A percentile compares a stretch with the other conserved stretches of the same genome.
Conservation (phyloP, 768 basidiomycete species). For the Pulveroboletus sp. region DNA sequence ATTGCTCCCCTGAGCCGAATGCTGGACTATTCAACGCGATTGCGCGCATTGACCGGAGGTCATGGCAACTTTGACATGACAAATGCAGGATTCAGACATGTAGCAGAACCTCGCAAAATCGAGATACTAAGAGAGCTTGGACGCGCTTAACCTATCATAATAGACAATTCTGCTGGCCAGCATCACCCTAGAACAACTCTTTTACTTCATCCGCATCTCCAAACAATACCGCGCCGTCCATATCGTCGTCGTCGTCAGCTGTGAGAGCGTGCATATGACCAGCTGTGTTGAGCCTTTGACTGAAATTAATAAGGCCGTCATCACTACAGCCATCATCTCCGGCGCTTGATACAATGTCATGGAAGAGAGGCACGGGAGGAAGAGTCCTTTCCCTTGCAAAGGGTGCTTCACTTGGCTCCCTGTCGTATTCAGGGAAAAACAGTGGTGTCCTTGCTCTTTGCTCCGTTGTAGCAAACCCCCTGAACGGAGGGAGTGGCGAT, state of each 20-base stretch:
- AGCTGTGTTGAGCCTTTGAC: conserved; percentile 60
- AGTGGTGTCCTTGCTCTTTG: conserved; percentile 57
- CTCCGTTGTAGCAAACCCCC: conserved; percentile 11
- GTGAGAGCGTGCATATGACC: conserved; percentile 55
- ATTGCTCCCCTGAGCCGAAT: conserved; percentile 76
- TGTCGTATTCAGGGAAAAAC: conserved; percentile 65
- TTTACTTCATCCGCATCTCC: conserved; percentile 79
- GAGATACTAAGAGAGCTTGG: conserved; percentile 82
- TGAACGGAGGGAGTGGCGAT: conserved; percentile 23
- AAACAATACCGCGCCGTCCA: conserved; percentile 69
- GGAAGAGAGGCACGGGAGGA: conserved; percentile 43
- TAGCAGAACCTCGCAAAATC: conserved; percentile 53
- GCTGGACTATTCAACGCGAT: conserved; percentile 73
- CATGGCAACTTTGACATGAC: conserved; percentile 78
- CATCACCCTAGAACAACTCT: conserved; percentile 43
- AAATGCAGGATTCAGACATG: conserved; percentile 71
- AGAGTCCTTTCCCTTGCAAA: conserved; percentile 23
- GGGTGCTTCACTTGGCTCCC: conserved; percentile 38
- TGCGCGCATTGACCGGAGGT: conserved; percentile 79
- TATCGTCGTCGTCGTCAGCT: conserved; percentile 72
- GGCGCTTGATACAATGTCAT: conserved; percentile 31
- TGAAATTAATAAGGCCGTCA: conserved; percentile 69
- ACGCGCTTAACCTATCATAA: conserved; percentile 43
- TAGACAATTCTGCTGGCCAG: conserved; percentile 7
- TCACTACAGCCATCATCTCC: conserved; percentile 35